Base-by-base conservation (phyloP, 805 yeast species). In the Teunomyces kruisii region DNA sequence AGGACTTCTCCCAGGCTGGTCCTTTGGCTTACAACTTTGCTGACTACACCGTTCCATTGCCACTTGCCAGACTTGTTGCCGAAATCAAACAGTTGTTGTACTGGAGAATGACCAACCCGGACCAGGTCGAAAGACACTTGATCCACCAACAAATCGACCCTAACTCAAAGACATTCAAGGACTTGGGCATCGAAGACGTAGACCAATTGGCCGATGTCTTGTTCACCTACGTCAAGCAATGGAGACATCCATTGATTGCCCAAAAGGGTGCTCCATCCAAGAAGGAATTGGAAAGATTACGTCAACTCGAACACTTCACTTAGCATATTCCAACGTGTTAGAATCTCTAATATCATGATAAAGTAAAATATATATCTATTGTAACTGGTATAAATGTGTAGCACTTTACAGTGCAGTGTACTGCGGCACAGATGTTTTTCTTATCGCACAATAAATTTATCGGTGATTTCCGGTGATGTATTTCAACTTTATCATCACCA, bases 121-220 rank as follows among this genome's bases (percentile, higher is more conserved):
- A 88, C 65, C 83, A 83, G 63, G 76, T 85, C 45, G 86, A 82
- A 65, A 81, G 96, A 70, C 81, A 82, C 65, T 75, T 78, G 56
- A 74, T 85, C 47, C 74, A 85, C 67, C 96, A 88, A 66, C 59
- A 57, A 15, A 73, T 83, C 49, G 86, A 83, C 58, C 75, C 78
- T 26, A 59, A 62, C 12, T 89, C 88, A 19, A 71, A 74, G 57
- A 79, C 85, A 12, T 88, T 84, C 64, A 70, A 67, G 28, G 94
- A 88, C 59, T 76, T 88, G 56, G 94, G 88, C 37, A 80, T 88
- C 59, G 70, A 74, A 39, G 59, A 59, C 45, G 35, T 40, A 13
- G 50, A 50, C 40, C 48, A 72, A 47, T 67, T 84, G 58, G 75
- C 76, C 46, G 67, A 72, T 47, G 74, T 70, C 15, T 59, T 72